These are phyloP conservation scores for Crithidia expoeki DNA, from an alignment of 208 protist genomes.

Conservation along the genomic window DNA sequence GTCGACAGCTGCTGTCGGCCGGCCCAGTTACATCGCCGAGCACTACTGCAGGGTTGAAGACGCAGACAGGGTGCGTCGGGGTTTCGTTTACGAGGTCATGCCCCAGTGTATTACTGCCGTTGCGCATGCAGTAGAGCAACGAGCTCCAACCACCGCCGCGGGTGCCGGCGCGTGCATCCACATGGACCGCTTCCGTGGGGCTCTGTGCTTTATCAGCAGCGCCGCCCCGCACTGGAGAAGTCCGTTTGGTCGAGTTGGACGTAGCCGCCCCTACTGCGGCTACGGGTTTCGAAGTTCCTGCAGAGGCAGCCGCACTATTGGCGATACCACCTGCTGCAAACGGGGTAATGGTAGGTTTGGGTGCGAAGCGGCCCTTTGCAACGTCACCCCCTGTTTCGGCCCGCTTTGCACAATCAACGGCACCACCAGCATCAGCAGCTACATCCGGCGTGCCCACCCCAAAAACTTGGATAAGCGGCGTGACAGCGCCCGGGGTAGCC, in stretches of 20 bases:
- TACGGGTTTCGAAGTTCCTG: too few species aligned
- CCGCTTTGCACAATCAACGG: too few species aligned
- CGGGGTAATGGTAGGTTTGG: too few species aligned
- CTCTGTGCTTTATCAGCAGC: neutral
- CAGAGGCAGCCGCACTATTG: too few species aligned
- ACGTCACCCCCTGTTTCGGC: too few species aligned
- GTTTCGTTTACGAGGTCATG: neutral
- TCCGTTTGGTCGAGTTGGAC: neutral
- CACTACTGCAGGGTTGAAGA: conserved; percentile 25
- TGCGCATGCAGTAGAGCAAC: conserved; percentile 17
- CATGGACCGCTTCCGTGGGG: too few species aligned
- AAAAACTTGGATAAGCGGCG: conserved; percentile 1
- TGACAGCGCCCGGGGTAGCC: neutral
- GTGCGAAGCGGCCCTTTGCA: too few species aligned
- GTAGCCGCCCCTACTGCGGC: neutral
- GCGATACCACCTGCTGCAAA: too few species aligned
- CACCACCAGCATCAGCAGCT: too few species aligned
- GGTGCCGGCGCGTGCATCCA: neutral
- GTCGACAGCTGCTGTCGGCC: conserved; percentile 16
- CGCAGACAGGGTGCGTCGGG: conserved; percentile 7
- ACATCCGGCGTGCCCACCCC: too few species aligned
- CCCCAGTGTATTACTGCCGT: neutral
- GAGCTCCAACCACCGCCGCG: conserved; percentile 18
- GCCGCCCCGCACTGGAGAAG: neutral
- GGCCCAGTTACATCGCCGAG: conserved; percentile 11